Percentiles rank a stretch among this genome's conserved stretches.
Conservation (phyloP, 495 filamentous ascomycete genomes). For the Geopyxis carbonaria region DNA sequence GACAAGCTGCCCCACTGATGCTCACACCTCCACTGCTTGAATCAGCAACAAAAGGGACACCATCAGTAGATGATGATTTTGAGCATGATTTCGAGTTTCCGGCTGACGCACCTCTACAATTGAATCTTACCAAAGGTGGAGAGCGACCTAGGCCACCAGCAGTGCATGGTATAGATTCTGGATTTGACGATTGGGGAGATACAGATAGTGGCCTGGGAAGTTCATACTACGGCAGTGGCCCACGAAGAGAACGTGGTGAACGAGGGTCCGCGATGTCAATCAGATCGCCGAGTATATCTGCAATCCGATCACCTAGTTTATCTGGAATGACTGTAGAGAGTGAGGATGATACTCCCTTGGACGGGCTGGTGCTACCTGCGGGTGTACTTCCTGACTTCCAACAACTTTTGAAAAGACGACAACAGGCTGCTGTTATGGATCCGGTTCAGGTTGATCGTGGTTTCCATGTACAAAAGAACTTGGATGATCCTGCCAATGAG, state of each 20-base stretch:
- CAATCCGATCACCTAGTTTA: constrained; percentile 62
- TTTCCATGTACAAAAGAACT: neutral
- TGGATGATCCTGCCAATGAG: constrained; percentile 36
- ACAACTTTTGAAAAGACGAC: constrained; percentile 45
- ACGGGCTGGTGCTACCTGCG: constrained; percentile 66
- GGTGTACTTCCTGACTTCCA: constrained; percentile 61
- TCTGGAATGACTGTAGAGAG: constrained; percentile 70
- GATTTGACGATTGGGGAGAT: constrained; percentile 86
- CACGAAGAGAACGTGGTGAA: too few species aligned
- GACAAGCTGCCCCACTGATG: constrained; percentile 13
- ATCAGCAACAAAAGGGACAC: constrained; percentile 24
- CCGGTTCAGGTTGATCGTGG: neutral
- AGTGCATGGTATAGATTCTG: constrained; percentile 38
- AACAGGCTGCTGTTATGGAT: neutral
- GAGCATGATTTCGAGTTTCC: constrained; percentile 67
- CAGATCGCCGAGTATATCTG: constrained; percentile 1
- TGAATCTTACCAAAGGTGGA: constrained; percentile 20
- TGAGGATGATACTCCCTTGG: constrained; percentile 67
- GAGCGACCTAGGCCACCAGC: constrained; percentile 9
- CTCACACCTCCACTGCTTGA: constrained; percentile 35
- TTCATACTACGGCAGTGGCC: constrained; percentile 53
- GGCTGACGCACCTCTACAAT: constrained; percentile 25
- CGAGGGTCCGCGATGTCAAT: constrained; percentile 37
- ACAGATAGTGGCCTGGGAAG: constrained; percentile 79
- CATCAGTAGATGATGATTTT: constrained; percentile 43